These are phyloP conservation scores for Zygnema circumcarinatum DNA, from an alignment of 139 green algal species.

Conservation along the genomic window DNA sequence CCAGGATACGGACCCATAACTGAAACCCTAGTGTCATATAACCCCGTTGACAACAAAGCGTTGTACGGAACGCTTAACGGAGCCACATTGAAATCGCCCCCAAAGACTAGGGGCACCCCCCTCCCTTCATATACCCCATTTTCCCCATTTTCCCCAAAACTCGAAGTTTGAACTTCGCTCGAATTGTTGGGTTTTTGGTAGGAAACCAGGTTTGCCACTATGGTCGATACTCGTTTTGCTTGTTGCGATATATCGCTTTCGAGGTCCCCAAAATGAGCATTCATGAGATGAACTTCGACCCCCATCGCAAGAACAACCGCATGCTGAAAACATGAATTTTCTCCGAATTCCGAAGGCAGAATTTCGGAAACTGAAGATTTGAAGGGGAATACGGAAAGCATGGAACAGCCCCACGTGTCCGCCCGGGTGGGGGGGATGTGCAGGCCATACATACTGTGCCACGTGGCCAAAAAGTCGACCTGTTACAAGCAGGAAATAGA, in stretches of 20 bases:
- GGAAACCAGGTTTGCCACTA: no score
- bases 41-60: slow-evolving; percentile 6
- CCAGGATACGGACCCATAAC: slow-evolving; percentile 19
- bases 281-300: slow-evolving; percentile 38
- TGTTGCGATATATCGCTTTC: slow-evolving; percentile 19
- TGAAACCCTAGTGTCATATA: slow-evolving; percentile 29
- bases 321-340: slow-evolving; percentile 50
- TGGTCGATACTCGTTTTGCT: slow-evolving; percentile 27
- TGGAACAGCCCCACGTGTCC: slow-evolving; percentile 54
- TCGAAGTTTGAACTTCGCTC: no score
- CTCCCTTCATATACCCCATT: no score
- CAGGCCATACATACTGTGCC: slow-evolving; percentile 46
- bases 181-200: no score
- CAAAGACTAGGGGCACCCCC: slow-evolving; percentile 49
- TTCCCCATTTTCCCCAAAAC: no score
- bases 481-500: not conserved
- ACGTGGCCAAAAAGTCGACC: slow-evolving; percentile 53
- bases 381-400: slow-evolving; percentile 51
- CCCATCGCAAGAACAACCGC: not conserved
- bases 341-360: slow-evolving; percentile 35
- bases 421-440: slow-evolving; percentile 16
- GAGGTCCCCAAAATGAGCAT: slow-evolving; percentile 53
- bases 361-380: slow-evolving; percentile 11
- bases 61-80: slow-evolving; percentile 31
- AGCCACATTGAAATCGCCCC: slow-evolving; percentile 42